A percentile compares a stretch with the other conserved stretches of the same genome.
phyloP scores from a whole-genome alignment of 2,329 filamentous ascomycete species.

The Raffaelea arxii region DNA sequence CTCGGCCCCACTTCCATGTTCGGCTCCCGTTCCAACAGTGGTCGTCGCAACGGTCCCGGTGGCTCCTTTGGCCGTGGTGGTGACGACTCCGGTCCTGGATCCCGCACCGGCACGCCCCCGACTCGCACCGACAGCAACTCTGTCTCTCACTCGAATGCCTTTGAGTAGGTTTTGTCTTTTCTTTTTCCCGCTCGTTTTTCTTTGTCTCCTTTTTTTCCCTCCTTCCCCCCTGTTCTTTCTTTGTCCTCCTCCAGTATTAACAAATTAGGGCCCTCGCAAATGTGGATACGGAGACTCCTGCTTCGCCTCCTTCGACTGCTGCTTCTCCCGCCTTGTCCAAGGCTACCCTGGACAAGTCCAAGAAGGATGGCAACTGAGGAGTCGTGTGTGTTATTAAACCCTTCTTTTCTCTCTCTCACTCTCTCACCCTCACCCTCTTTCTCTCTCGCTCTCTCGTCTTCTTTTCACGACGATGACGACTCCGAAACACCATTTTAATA shows the following conservation, averaged over 20 bases:
- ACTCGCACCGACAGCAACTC: constrained; percentile 38
- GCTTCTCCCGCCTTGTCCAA: constrained; percentile 59
- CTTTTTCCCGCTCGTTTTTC: constrained; percentile 7
- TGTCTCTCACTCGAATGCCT: constrained; percentile 67
- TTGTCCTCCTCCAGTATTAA: no score
- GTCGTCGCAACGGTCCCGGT: constrained; percentile 61
- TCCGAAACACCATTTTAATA: not conserved
- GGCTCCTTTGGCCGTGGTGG: constrained; percentile 61
- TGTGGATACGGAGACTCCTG: constrained; percentile 53
- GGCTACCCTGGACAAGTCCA: constrained; percentile 40
- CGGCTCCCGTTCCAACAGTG: constrained; percentile 81
- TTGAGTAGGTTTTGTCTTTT: constrained; percentile 58
- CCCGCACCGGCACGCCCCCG: constrained; percentile 81
- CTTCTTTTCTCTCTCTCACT: constrained; percentile 22
- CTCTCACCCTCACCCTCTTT: no score
- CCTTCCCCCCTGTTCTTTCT: no score
- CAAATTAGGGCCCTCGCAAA: constrained; percentile 44
- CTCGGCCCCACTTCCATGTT: constrained; percentile 84
- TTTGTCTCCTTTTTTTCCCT: not conserved
- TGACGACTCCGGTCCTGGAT: constrained; percentile 81
- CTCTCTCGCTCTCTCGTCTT: no score
- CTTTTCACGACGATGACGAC: not conserved
- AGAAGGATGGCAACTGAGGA: constrained; percentile 36
- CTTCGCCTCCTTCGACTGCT: constrained; percentile 60
- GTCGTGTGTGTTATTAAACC: constrained; percentile 5